Base-by-base conservation (phyloP, 176 grass and related monocot species). In the Canna indica region DNA sequence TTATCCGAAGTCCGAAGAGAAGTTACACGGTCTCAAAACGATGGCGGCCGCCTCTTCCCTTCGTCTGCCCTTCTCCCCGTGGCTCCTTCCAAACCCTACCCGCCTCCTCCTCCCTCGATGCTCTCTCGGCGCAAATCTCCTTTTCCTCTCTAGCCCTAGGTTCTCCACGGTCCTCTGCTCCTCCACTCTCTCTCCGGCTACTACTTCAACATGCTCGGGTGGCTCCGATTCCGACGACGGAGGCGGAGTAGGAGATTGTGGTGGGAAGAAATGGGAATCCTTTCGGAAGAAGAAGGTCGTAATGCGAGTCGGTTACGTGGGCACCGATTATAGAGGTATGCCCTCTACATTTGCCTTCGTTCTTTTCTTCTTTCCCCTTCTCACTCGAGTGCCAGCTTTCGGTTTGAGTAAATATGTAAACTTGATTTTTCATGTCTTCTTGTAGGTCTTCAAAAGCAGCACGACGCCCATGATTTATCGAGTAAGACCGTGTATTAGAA, bases 281-380 rank as follows among this genome's bases (percentile, higher is more conserved):
- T 75, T 80, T 27, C 82, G 80, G 64, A 97, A 97, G 89, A 97
- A 97, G 82, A 90, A 88, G 65, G 86, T 93, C 28, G 82, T 97
- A 34, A 85, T 90, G 74, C 89, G 94, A 59, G 61, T 97, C 7
- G 89, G 84, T 26, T 97, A 97, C 64, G 86, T 93, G 3, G 89
- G 94, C 71, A 90, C 86, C 3, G 86, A 90, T 31, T 97, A 87
- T 77, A 73, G 81, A 92, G 94, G 94, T 92, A 74, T 18, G 12
- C 65, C 33, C 36, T 69, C 20, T n/a, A 16, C 29, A 68, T 71
- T 18, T 4, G 30, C 30, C 14, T 46, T 63, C 24, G 62, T 46
- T 75, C 59, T 75, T 50, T 25, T 15, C 32, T 24, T 17, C 16
- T 59, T 31, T 38, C 26, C 47, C n/a, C 20, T 52, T 69, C 17